These are phyloP conservation scores for Erythrobasidium hasegawianum DNA, from an alignment of 1,284 basidiomycete species.

Conservation along the genomic window DNA sequence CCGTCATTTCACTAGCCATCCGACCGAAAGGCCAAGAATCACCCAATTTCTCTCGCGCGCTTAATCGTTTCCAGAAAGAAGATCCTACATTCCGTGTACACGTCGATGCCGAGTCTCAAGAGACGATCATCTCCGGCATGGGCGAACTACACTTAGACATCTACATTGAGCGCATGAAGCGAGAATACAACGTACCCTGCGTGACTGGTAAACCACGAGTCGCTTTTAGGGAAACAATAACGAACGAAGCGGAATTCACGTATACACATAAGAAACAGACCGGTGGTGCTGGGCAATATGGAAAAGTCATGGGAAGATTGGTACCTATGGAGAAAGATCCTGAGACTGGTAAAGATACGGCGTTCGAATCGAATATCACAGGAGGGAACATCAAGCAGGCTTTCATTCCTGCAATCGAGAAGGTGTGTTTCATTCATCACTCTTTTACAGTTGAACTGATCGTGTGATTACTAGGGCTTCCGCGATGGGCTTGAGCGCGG, in stretches of 20 bases:
- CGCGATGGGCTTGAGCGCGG: slow-evolving; percentile 91
- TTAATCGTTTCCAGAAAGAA: slow-evolving; percentile 98
- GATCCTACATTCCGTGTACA: slow-evolving; percentile 99
- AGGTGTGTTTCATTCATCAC: slow-evolving; percentile 55
- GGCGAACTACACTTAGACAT: slow-evolving; percentile 98
- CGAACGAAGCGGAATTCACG: slow-evolving; percentile 72
- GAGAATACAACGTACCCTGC: slow-evolving; percentile 94
- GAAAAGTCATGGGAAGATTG: slow-evolving; percentile 83
- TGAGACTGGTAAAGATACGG: slow-evolving; percentile 78
- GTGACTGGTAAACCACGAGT: slow-evolving; percentile 94
- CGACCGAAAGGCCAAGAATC: slow-evolving; percentile 88
- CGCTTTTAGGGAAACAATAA: slow-evolving; percentile 93
- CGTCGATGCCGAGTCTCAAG: slow-evolving; percentile 87
- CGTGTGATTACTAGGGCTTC: slow-evolving; percentile 67
- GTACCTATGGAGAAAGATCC: slow-evolving; percentile 81
- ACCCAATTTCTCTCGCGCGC: slow-evolving; percentile 90
- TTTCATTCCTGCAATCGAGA: slow-evolving; percentile 93
- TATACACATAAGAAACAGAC: slow-evolving; percentile 99
- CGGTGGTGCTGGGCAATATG: slow-evolving; percentile 95
- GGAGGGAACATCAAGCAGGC: slow-evolving; percentile 87
- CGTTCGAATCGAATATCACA: slow-evolving; percentile 84
- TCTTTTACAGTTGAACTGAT: not conserved
- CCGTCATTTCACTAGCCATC: slow-evolving; percentile 93
- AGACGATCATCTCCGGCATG: slow-evolving; percentile 99
- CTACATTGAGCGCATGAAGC: slow-evolving; percentile 97